These are phyloP conservation scores for Plasmodium sp. DNA, from an alignment of 169 alveolate genomes.

Conservation along the genomic window DNA sequence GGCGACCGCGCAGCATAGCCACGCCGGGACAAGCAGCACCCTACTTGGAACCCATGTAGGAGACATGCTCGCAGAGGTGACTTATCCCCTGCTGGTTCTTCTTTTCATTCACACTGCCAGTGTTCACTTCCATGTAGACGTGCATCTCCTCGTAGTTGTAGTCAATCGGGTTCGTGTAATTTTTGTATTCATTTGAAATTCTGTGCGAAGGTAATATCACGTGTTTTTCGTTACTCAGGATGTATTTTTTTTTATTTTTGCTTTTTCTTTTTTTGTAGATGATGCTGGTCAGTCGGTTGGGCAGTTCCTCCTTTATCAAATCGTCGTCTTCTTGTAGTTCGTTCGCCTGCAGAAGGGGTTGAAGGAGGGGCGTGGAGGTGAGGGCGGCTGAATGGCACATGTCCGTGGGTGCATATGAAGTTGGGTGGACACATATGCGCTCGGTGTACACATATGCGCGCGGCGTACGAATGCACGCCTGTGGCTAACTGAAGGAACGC, in stretches of 20 bases:
- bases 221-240: conserved; percentile 48
- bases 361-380: background rate
- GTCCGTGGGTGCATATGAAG: background rate
- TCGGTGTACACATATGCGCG: background rate
- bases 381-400: background rate
- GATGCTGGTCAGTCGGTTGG: conserved; percentile 39
- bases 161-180: conserved; percentile 28
- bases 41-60: conserved; percentile 90
- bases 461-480: background rate
- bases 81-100: conserved; percentile 89
- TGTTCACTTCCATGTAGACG: conserved; percentile 86
- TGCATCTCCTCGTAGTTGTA: conserved; percentile 76
- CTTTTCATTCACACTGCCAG: conserved; percentile 88
- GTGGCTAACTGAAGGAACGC: background rate
- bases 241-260: conserved; percentile 26
- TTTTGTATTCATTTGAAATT: conserved; percentile 59
- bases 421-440: background rate
- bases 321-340: conserved; percentile 67
- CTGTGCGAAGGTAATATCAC: conserved; percentile 54
- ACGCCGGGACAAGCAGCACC: background rate
- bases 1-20: background rate
- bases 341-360: background rate
- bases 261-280: conserved; percentile 70
- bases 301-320: conserved; percentile 30
- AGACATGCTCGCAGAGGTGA: conserved; percentile 89